phyloP scores from a whole-genome alignment of 257 asterid genomes.

The Linaria vulgaris region DNA sequence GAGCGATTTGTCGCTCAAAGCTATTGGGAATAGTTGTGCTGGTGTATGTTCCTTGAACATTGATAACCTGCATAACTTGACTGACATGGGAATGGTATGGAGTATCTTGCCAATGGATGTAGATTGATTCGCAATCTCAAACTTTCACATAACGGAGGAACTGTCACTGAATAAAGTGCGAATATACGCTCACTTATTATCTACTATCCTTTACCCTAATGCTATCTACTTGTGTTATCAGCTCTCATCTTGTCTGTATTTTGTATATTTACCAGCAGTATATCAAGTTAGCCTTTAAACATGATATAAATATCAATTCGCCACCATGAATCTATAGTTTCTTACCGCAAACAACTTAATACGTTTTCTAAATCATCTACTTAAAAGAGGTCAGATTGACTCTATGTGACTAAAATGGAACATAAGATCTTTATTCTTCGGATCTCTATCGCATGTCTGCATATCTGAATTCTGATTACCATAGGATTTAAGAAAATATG shows the following conservation, averaged over 20 bases:
- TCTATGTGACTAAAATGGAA: too few relatives aligned
- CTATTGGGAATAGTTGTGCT: slow-evolving; percentile 54
- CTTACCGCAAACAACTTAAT: too few relatives aligned
- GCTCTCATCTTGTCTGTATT: too few relatives aligned
- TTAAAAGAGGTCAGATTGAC: too few relatives aligned
- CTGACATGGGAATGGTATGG: too few relatives aligned
- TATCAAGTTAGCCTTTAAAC: too few relatives aligned
- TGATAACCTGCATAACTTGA: slow-evolving; percentile 47
- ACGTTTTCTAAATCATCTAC: too few relatives aligned
- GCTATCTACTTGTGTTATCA: too few relatives aligned
- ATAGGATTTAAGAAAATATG: slow-evolving; percentile 16
- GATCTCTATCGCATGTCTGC: background rate
- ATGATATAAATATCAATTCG: background rate
- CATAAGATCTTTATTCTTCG: background rate
- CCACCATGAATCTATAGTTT: background rate
- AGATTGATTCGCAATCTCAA: slow-evolving; percentile 55
- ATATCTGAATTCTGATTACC: background rate
- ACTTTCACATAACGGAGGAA: slow-evolving; percentile 52
- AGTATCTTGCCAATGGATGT: too few relatives aligned
- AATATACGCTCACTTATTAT: background rate
- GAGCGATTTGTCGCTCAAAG: slow-evolving; percentile 57
- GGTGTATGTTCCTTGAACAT: slow-evolving; percentile 58
- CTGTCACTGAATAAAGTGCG: slow-evolving; percentile 56
- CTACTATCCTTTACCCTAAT: too few relatives aligned
- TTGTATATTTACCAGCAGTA: too few relatives aligned